Conservation (phyloP, 441 rosid species). For the Isatis lusitanica region DNA sequence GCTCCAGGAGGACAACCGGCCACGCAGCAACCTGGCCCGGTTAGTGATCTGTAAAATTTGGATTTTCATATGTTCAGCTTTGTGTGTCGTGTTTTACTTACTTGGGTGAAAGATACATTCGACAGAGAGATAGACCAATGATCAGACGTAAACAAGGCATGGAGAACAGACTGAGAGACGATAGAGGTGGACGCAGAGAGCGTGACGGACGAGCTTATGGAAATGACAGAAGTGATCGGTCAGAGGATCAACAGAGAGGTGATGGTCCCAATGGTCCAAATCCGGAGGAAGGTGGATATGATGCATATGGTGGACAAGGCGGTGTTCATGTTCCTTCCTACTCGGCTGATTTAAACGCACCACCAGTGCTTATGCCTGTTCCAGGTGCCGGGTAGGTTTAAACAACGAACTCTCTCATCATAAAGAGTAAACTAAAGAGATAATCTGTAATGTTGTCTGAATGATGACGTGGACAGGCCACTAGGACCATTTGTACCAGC, state of each 20-base stretch:
- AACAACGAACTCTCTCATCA: background rate
- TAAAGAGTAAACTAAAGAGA: no score
- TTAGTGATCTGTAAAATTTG: constrained; percentile 30
- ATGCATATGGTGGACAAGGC: constrained; percentile 75
- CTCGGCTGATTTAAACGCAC: constrained; percentile 79
- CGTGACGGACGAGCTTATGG: constrained; percentile 68
- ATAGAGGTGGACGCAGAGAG: constrained; percentile 73
- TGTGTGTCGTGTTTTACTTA: background rate
- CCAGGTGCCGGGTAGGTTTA: constrained; percentile 97
- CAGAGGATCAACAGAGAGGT: constrained; percentile 69
- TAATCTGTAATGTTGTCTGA: constrained; percentile 19
- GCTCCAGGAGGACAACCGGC: constrained; percentile 97
- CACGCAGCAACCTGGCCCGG: constrained; percentile 77
- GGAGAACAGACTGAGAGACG: constrained; percentile 81
- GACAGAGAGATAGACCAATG: constrained; percentile 68
- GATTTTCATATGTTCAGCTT: background rate
- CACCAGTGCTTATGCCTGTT: constrained; percentile 99
- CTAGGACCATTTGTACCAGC: constrained; percentile 99
- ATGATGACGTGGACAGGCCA: constrained; percentile 61
- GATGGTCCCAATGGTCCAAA: constrained; percentile 66
- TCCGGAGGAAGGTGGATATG: constrained; percentile 66
- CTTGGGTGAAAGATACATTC: background rate
- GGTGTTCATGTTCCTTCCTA: constrained; percentile 74
- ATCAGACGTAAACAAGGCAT: constrained; percentile 61
- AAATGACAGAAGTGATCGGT: constrained; percentile 68